Percentiles rank a stretch among this genome's conserved stretches.
Conservation (phyloP, 805 yeast species). For the Yarrowia phangngaensis region DNA sequence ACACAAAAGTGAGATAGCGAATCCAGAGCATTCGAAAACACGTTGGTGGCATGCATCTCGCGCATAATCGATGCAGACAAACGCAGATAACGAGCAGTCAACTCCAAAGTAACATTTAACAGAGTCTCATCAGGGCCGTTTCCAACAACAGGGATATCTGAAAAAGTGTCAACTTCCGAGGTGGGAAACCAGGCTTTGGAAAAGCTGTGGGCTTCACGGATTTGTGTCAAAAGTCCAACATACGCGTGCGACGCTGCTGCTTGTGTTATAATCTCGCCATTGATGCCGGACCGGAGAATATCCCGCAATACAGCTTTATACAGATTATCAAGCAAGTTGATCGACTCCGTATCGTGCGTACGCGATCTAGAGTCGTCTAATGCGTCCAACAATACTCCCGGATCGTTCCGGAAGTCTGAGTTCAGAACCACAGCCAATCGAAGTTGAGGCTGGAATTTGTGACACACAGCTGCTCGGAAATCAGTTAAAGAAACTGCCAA, state of each 20-base stretch:
- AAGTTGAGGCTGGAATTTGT: background rate
- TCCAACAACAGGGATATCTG: background rate
- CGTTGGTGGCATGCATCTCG: slow-evolving; percentile 3
- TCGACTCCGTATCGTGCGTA: background rate
- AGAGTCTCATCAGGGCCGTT: slow-evolving; percentile 1
- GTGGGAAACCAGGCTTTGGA: no score
- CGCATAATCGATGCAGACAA: background rate
- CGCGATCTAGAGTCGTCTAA: slow-evolving; percentile 7
- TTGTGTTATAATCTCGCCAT: background rate
- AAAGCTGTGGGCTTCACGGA: slow-evolving; percentile 5
- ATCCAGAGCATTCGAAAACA: background rate
- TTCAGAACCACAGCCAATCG: background rate
- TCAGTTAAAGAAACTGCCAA: slow-evolving; percentile 17
- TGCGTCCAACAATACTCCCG: slow-evolving; percentile 8
- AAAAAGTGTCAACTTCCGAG: slow-evolving; percentile 5
- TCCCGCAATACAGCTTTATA: slow-evolving; percentile 6
- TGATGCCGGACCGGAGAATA: no score
- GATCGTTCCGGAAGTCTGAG: background rate
- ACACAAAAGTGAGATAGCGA: slow-evolving; percentile 1
- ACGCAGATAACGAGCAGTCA: background rate
- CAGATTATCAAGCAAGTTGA: background rate
- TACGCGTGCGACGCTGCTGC: slow-evolving; percentile 15
- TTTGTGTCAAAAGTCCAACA: background rate
- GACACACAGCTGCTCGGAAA: background rate
- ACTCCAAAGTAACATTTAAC: background rate